Evolutionary conservation across 768 basidiomycete genomes (phyloP).

Genomic region (Boletus vermiculosoides): DNA sequence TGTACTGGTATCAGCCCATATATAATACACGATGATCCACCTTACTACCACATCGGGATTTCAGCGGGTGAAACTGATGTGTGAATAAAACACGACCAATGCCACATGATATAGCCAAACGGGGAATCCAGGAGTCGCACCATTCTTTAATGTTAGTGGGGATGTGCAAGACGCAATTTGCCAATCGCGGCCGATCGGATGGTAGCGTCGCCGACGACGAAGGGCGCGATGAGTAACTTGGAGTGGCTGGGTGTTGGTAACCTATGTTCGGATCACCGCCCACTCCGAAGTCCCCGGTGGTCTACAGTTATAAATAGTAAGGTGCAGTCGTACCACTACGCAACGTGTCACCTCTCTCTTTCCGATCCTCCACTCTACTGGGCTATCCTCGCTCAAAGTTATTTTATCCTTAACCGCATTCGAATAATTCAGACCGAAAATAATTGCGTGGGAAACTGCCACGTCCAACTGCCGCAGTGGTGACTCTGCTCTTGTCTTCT

Average conservation of each 20-base stretch:
- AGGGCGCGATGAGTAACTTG: too few species aligned
- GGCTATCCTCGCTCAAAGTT: neutral
- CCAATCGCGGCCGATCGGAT: neutral
- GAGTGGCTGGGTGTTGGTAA: neutral
- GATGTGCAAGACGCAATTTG: too few species aligned
- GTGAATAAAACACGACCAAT: too few species aligned
- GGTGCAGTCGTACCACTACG: neutral
- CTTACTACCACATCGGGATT: neutral
- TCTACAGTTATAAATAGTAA: slow-evolving; percentile 2
- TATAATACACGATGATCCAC: neutral
- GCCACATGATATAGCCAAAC: too few species aligned
- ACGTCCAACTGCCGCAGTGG: slow-evolving; percentile 24
- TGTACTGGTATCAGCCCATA: neutral
- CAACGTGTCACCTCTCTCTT: neutral
- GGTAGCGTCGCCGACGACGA: too few species aligned
- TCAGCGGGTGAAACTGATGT: neutral
- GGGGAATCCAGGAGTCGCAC: too few species aligned
- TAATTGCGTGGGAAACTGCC: slow-evolving; percentile 36
- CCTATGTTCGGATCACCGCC: neutral
- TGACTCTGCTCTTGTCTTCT: slow-evolving; percentile 17
- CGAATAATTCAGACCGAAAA: slow-evolving; percentile 26
- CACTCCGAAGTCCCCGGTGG: neutral
- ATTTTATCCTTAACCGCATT: slow-evolving; percentile 1
- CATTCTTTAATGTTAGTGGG: too few species aligned
- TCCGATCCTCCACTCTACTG: neutral